phyloP scores from a whole-genome alignment of 306 rosid species.

The Dalbergia cultrata region DNA sequence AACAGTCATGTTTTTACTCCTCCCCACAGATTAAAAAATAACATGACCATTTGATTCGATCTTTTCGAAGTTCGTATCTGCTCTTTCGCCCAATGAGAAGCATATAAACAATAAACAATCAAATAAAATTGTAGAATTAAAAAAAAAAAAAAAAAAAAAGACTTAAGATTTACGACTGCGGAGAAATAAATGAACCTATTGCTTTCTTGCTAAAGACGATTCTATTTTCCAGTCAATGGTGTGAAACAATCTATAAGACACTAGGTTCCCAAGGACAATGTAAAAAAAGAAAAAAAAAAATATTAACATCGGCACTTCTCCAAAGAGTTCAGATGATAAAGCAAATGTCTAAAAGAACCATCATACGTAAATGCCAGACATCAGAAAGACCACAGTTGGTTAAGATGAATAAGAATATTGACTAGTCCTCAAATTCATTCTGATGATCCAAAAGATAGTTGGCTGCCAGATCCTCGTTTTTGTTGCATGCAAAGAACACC shows the following conservation, averaged over 20 bases:
- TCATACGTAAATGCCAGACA: slow-evolving; percentile 34
- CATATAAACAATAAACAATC: background rate
- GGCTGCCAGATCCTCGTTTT: slow-evolving; percentile 86
- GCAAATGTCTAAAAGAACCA: slow-evolving; percentile 18
- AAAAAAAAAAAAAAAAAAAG: background rate
- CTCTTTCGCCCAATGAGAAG: background rate
- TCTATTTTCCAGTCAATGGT: slow-evolving; percentile 47
- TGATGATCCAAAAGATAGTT: slow-evolving; percentile 85
- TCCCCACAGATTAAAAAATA: background rate
- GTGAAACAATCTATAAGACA: slow-evolving; percentile 35
- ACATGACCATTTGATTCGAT: background rate
- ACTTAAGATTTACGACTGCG: background rate
- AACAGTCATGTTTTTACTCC: background rate
- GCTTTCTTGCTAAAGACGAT: slow-evolving; percentile 8
- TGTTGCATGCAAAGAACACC: slow-evolving; percentile 86
- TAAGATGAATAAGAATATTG: slow-evolving; percentile 17
- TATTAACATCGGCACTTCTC: slow-evolving; percentile 33
- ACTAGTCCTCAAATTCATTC: slow-evolving; percentile 77
- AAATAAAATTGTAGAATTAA: background rate
- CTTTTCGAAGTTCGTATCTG: background rate
- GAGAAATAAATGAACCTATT: slow-evolving; percentile 28
- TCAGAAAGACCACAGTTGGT: slow-evolving; percentile 10
- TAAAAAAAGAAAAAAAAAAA: background rate
- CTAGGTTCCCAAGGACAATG: slow-evolving; percentile 13
- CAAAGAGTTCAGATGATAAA: slow-evolving; percentile 37